Conservation (phyloP, 306 rosid genomes). For the Castanea mollissima region DNA sequence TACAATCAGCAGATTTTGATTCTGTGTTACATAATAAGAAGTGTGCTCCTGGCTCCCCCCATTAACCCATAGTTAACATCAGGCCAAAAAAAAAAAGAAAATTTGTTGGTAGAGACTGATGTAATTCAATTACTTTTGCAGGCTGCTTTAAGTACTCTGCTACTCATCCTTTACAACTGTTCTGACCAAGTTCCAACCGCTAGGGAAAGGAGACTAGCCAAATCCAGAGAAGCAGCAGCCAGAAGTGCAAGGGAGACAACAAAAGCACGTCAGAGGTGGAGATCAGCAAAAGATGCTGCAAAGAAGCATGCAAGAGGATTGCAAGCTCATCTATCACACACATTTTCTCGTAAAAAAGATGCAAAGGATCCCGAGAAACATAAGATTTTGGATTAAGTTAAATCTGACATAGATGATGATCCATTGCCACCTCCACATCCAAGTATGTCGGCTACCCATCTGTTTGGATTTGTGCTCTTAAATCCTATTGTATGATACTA, state of each 20-base stretch:
- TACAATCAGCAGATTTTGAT: not conserved
- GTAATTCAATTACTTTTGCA: slow-evolving; percentile 59
- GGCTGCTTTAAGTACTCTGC: slow-evolving; percentile 88
- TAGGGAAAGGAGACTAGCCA: slow-evolving; percentile 78
- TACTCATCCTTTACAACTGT: slow-evolving; percentile 93
- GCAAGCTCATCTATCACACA: slow-evolving; percentile 18
- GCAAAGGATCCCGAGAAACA: too few species aligned
- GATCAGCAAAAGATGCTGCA: slow-evolving; percentile 72
- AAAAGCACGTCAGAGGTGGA: slow-evolving; percentile 81
- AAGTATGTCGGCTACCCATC: too few species aligned
- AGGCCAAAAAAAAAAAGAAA: not conserved
- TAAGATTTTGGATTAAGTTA: too few species aligned
- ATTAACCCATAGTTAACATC: slow-evolving; percentile 3
- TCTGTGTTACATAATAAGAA: not conserved
- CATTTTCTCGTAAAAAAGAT: too few species aligned
- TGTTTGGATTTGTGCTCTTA: too few species aligned
- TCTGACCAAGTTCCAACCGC: slow-evolving; percentile 90
- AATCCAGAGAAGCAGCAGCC: slow-evolving; percentile 92
- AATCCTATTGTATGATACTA: too few species aligned
- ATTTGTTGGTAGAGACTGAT: slow-evolving; percentile 32
- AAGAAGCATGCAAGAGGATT: slow-evolving; percentile 76
- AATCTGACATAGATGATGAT: too few species aligned
- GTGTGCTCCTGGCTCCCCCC: not conserved
- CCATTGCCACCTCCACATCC: too few species aligned
- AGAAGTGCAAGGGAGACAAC: slow-evolving; percentile 71